Conservation (phyloP, 2,329 filamentous ascomycete species). For the Verticillium nonalfalfae region DNA sequence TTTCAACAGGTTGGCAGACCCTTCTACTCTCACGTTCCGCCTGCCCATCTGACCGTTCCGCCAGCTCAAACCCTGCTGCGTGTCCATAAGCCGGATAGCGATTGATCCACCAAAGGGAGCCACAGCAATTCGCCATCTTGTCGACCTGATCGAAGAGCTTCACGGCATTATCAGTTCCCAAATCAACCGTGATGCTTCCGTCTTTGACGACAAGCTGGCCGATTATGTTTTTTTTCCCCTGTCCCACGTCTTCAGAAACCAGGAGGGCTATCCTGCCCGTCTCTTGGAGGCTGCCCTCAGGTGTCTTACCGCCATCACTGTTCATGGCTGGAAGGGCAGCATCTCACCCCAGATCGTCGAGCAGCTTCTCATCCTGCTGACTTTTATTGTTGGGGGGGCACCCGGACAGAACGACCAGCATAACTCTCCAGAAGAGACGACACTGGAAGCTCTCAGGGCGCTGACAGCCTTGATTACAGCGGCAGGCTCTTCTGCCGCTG, state of each 20-base stretch:
- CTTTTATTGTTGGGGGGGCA: slow-evolving; percentile 70
- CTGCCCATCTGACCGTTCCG: not conserved
- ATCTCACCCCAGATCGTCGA: slow-evolving; percentile 69
- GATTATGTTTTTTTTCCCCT: slow-evolving; percentile 96
- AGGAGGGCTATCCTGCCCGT: slow-evolving; percentile 63
- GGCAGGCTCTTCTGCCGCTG: slow-evolving; percentile 42
- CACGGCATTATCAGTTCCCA: slow-evolving; percentile 38
- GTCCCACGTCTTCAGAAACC: slow-evolving; percentile 75
- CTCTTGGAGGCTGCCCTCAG: slow-evolving; percentile 71
- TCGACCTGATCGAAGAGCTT: slow-evolving; percentile 37
- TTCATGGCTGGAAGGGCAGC: slow-evolving; percentile 69
- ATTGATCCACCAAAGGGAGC: slow-evolving; percentile 39
- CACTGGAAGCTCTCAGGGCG: slow-evolving; percentile 63
- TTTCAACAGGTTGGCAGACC: slow-evolving; percentile 24
- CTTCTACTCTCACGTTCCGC: slow-evolving; percentile 2
- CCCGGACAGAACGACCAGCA: slow-evolving; percentile 47
- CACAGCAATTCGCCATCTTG: slow-evolving; percentile 34
- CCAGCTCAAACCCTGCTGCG: slow-evolving; percentile 57
- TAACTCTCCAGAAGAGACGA: slow-evolving; percentile 64
- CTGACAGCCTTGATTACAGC: slow-evolving; percentile 60
- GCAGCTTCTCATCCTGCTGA: slow-evolving; percentile 79
- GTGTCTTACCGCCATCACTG: slow-evolving; percentile 67
- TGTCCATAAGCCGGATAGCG: slow-evolving; percentile 52
- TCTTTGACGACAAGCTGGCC: slow-evolving; percentile 73
- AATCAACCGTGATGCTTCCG: slow-evolving; percentile 32